Conservation (phyloP, 352 stramenopile genomes). For the Thraustochytrium sp. region DNA sequence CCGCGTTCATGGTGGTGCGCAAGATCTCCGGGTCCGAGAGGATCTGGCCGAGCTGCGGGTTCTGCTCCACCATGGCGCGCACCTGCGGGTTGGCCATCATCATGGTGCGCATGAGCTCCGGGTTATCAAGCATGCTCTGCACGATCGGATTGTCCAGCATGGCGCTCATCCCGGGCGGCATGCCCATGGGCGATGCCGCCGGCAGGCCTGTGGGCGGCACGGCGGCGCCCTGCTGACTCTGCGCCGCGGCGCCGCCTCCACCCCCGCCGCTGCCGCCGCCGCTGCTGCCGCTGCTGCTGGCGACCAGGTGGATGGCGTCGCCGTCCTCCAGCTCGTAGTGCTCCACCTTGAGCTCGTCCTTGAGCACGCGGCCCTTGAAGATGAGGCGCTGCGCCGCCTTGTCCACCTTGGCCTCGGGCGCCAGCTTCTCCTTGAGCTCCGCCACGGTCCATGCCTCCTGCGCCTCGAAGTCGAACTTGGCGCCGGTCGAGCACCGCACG, state of each 20-base stretch:
- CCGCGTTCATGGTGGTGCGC: constrained; percentile 89
- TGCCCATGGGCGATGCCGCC: constrained; percentile 56
- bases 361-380: not conserved
- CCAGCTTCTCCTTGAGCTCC: not conserved
- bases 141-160: constrained; percentile 83
- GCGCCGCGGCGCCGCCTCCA: not conserved
- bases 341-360: not conserved
- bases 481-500: not conserved
- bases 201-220: not conserved
- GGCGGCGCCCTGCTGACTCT: not conserved
- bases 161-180: constrained; percentile 74
- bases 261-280: too few relatives aligned
- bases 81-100: constrained; percentile 93
- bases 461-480: not conserved
- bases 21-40: constrained; percentile 91
- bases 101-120: constrained; percentile 87
- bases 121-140: constrained; percentile 87
- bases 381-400: not conserved
- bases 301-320: constrained; percentile 4
- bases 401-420: not conserved
- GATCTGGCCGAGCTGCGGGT: constrained; percentile 89
- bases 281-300: not conserved
- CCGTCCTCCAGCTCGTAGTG: not conserved
- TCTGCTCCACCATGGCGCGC: constrained; percentile 85
- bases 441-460: not conserved